Percentiles rank a stretch among this genome's conserved stretches.
phyloP scores from a whole-genome alignment of 495 filamentous ascomycete species.

The Pseudoneurospora amorphoporcata region DNA sequence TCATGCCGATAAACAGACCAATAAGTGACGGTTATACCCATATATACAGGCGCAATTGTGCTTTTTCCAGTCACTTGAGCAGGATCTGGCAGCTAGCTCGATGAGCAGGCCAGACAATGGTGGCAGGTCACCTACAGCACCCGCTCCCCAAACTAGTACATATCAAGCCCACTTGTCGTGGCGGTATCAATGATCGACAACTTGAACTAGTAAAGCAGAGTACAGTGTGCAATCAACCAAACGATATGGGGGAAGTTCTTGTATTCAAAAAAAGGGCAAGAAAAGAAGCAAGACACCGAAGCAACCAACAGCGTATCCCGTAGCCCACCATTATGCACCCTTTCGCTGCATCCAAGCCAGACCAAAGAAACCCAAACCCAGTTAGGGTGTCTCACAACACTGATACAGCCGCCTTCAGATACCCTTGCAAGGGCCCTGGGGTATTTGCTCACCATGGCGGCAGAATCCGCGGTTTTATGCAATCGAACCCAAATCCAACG shows the following conservation, averaged over 20 bases:
- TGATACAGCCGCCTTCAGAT: background rate
- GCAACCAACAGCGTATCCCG: background rate
- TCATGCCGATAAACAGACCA: background rate
- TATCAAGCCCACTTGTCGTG: background rate
- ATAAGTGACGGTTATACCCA: background rate
- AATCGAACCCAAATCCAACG: background rate
- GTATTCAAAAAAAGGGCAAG: background rate
- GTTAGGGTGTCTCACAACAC: background rate
- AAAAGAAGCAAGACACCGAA: background rate
- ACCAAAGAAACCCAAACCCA: background rate
- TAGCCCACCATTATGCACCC: background rate
- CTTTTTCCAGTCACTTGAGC: background rate
- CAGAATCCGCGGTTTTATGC: background rate
- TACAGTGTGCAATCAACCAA: background rate
- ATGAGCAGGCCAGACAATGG: background rate
- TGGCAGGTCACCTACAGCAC: background rate
- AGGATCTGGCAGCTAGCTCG: background rate
- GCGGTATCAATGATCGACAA: background rate
- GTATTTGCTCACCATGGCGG: background rate
- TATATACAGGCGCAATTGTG: background rate
- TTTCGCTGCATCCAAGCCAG: background rate
- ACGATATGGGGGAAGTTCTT: background rate
- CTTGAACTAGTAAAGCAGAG: background rate
- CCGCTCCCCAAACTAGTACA: background rate
- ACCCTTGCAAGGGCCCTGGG: background rate